Conservation (phyloP, 768 basidiomycete genomes). For the Xanthoconium purpureum region DNA sequence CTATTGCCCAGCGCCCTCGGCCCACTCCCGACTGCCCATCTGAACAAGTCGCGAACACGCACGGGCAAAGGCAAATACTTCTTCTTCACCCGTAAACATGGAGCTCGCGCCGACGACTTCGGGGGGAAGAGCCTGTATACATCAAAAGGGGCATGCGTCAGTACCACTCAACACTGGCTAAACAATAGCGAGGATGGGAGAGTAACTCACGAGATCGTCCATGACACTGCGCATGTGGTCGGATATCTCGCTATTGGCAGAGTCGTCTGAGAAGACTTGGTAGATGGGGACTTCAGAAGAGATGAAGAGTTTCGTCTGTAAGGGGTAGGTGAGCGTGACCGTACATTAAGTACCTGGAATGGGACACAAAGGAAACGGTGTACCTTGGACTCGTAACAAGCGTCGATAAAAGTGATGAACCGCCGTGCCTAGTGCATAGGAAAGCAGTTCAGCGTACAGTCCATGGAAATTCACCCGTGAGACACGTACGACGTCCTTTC, state of each 20-base stretch:
- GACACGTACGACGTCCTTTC: conserved; percentile 75
- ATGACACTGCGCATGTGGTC: conserved; percentile 92
- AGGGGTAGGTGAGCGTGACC: conserved; percentile 48
- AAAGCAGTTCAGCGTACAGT: neutral
- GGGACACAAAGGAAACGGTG: conserved; percentile 1
- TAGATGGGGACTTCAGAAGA: conserved; percentile 91
- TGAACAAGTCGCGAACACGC: conserved; percentile 85
- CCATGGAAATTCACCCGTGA: neutral
- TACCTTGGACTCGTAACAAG: conserved; percentile 91
- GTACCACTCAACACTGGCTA: neutral
- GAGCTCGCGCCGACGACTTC: conserved; percentile 78
- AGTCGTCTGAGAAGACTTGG: conserved; percentile 82
- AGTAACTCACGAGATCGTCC: conserved; percentile 79
- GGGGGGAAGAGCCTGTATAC: conserved; percentile 65
- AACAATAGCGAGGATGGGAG: neutral
- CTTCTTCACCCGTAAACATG: conserved; percentile 96
- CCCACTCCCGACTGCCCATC: conserved; percentile 92
- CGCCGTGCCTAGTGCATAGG: conserved; percentile 63
- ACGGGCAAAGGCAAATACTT: conserved; percentile 94
- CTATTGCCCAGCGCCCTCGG: conserved; percentile 40
- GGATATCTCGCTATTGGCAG: conserved; percentile 45
- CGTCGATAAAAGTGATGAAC: conserved; percentile 98
- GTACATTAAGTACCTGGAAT: neutral
- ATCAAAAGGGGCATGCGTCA: neutral
- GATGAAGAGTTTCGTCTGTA: conserved; percentile 83